Evolutionary conservation across 371 early-diverging fungal species (phyloP).

Genomic region (Funneliformis caledonium): DNA sequence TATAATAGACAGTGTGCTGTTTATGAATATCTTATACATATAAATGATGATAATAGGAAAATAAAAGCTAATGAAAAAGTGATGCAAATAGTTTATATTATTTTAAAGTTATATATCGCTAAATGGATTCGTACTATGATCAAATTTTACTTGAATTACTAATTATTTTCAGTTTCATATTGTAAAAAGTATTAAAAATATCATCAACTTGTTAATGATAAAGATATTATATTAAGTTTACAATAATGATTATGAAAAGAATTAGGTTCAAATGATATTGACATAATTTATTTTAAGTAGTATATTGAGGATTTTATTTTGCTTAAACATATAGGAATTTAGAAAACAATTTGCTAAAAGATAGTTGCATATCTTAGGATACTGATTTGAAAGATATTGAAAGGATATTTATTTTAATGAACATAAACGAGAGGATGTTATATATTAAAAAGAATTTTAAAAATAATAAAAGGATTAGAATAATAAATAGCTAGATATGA

Average conservation of each 20-base stretch:
- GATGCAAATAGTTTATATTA: background rate
- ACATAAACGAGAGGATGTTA: no score
- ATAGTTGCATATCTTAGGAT: background rate
- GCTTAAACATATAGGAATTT: background rate
- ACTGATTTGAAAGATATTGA: no score
- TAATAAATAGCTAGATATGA: background rate
- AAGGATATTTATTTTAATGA: no score
- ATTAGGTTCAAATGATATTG: background rate
- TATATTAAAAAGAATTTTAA: background rate
- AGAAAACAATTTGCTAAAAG: background rate
- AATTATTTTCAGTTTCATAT: no score
- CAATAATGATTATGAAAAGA: no score
- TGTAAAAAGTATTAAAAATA: no score
- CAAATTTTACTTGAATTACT: no score
- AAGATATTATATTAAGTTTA: no score
- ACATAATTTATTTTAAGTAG: background rate
- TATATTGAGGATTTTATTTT: background rate
- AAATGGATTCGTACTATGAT: no score
- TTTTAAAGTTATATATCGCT: no score
- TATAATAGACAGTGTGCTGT: background rate
- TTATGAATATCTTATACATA: background rate
- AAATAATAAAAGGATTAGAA: background rate
- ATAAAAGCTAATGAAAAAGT: background rate
- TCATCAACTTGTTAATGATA: no score
- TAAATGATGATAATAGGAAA: background rate